Conservation (phyloP, 176 grass and related monocot species). For the Avena insularis region DNA sequence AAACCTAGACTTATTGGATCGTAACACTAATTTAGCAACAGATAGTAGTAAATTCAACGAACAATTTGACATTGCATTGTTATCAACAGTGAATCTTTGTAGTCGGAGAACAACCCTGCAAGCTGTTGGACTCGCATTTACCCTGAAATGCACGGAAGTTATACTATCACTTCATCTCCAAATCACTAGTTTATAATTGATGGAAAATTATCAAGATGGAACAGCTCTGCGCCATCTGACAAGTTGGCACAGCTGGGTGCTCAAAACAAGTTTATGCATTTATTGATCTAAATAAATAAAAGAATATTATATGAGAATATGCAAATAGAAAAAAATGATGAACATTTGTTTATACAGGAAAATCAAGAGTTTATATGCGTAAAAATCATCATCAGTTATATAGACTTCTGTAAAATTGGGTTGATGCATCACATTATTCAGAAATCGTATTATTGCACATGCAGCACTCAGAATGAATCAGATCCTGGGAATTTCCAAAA, state of each 20-base stretch:
- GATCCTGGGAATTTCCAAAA: not conserved
- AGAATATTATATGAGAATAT: slow-evolving; percentile 6
- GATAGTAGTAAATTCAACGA: not conserved
- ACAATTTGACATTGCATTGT: not conserved
- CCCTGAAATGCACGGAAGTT: not conserved
- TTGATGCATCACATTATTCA: not conserved
- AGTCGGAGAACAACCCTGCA: not conserved
- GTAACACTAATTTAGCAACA: too few relatives aligned
- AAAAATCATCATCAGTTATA: not conserved
- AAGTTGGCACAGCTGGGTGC: not conserved
- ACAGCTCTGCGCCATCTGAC: not conserved
- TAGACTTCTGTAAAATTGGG: not conserved
- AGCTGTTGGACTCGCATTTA: not conserved
- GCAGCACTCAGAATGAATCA: not conserved
- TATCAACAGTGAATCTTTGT: not conserved
- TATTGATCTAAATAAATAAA: not conserved
- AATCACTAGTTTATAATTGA: slow-evolving; percentile 13
- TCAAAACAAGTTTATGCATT: not conserved
- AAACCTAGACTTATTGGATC: not conserved
- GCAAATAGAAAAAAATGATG: not conserved
- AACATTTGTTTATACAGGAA: not conserved
- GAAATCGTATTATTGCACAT: not conserved
- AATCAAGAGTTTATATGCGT: not conserved
- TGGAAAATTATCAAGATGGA: not conserved
- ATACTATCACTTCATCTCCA: not conserved